Conservation (phyloP, 352 stramenopile genomes). For the Pilasporangium apinafurcum region DNA sequence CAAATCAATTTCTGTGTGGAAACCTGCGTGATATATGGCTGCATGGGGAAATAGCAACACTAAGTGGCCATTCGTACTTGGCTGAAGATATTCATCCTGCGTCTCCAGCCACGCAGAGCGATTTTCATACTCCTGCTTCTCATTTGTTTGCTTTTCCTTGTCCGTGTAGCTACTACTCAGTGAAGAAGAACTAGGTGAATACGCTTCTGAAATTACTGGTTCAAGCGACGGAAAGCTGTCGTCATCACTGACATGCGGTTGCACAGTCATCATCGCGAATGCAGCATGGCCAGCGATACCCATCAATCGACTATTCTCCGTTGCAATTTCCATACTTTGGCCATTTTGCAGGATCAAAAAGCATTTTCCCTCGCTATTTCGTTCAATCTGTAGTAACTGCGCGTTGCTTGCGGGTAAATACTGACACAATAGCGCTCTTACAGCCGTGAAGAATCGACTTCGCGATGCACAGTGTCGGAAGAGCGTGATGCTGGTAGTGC, state of each 20-base stretch:
- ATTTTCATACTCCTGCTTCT: too few relatives aligned
- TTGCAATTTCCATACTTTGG: background rate
- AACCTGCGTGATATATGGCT: constrained; percentile 1
- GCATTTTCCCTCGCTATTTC: background rate
- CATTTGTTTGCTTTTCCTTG: background rate
- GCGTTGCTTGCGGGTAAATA: constrained; percentile 22
- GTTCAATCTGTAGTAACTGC: constrained; percentile 22
- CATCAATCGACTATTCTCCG: background rate
- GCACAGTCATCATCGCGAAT: background rate
- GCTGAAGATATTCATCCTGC: constrained; percentile 1
- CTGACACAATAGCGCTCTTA: constrained; percentile 31
- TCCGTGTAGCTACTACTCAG: background rate
- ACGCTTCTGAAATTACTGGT: too few relatives aligned
- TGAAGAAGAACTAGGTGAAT: too few relatives aligned
- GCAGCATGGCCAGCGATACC: constrained; percentile 6
- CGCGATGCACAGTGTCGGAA: constrained; percentile 30
- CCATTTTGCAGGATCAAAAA: constrained; percentile 8
- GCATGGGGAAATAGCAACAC: constrained; percentile 6
- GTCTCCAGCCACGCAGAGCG: background rate
- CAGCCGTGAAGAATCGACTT: constrained; percentile 24
- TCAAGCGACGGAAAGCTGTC: too few relatives aligned
- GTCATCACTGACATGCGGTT: background rate
- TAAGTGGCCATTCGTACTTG: constrained; percentile 8
- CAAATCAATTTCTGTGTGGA: constrained; percentile 9
- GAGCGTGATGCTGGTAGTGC: constrained; percentile 37